These are phyloP conservation scores for Aspergillus saccharolyticus DNA, from an alignment of 495 filamentous ascomycete species.

Conservation along the genomic window DNA sequence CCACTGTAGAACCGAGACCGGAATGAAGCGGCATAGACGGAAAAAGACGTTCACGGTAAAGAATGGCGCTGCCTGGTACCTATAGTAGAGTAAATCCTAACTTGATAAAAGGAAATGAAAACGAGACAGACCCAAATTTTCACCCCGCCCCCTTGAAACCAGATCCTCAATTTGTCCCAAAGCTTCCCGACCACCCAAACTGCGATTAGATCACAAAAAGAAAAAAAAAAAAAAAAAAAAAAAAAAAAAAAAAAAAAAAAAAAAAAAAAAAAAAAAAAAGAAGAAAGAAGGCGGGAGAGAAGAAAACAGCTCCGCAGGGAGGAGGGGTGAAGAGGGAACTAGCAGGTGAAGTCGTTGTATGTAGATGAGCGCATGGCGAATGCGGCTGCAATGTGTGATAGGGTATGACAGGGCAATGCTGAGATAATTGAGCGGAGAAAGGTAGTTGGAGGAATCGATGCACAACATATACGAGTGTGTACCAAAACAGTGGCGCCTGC, in stretches of 20 bases:
- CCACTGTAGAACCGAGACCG: not conserved
- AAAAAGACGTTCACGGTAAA: not conserved
- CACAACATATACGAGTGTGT: slow-evolving; percentile 19
- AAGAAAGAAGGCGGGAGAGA: not conserved
- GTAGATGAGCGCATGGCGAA: not conserved
- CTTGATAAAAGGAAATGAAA: not conserved
- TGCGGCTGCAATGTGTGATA: slow-evolving; percentile 4
- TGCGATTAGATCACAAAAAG: not conserved
- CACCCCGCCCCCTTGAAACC: slow-evolving; percentile 1
- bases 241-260: not conserved
- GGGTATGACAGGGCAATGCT: slow-evolving; percentile 9
- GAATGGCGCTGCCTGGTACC: not conserved
- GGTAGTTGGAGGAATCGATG: slow-evolving; percentile 11
- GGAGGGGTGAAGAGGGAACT: not conserved
- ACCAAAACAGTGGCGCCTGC: slow-evolving; percentile 26
- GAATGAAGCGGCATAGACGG: not conserved
- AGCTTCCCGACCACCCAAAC: slow-evolving; percentile 9
- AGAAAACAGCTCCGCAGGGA: no score
- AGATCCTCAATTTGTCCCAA: slow-evolving; percentile 1
- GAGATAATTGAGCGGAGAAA: slow-evolving; percentile 1
- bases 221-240: slow-evolving; percentile 1
- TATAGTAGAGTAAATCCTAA: not conserved
- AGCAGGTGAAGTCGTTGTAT: slow-evolving; percentile 9
- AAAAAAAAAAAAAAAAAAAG: not conserved
- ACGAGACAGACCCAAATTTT: not conserved